Base-by-base conservation (phyloP, 2,329 filamentous ascomycete genomes). In the Blastomyces parvus region DNA sequence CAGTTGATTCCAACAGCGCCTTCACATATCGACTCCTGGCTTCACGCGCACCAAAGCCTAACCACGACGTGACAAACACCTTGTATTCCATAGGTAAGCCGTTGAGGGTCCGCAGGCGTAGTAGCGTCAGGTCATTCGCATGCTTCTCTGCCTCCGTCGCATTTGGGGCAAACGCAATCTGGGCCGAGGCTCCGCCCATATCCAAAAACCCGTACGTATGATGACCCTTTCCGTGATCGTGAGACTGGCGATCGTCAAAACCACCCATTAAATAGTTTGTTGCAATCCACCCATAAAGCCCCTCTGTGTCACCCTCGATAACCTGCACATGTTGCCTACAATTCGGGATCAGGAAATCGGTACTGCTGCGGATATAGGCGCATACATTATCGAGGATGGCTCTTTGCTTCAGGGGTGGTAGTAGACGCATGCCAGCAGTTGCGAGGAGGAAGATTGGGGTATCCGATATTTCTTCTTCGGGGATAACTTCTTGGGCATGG, bases 81-180 rank as follows among this genome's bases (percentile, higher is more conserved):
- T 85, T 87, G 77, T 97, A 90, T 72, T 99, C 94, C 58, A 86
- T 78, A 0, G 87, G 77, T 0, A 84, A 81, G 11, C 94, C 94
- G 72, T 94, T 87, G 25, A 97, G 77, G 2, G 87, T 94, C 66
- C 95, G 86, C 77, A 99, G 79, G 59, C 94, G 87, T 64, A 99
- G 78, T 17, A 97, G 76, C 67, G 91, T 96, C 62, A 99, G 79
- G 72, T 97, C 91, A 66, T 97, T 84, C 0, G 90, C 88, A 74
- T 99, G 95, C 72, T 91, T 94, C 70, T 87, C 84, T 1, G 91
- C 87, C 74, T 99, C 94, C 0, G 94, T 97, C 3, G 84, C 79
- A 75, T 99, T 99, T 0, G 94, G 94, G 1, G 92, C 93, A 75
- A 99, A 99, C 0, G 95, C 94, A 71, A 99, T 97, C 77, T 99